Evolutionary conservation across 2,329 filamentous ascomycete species (phyloP).

Genomic region (Trichoderma sp.): DNA sequence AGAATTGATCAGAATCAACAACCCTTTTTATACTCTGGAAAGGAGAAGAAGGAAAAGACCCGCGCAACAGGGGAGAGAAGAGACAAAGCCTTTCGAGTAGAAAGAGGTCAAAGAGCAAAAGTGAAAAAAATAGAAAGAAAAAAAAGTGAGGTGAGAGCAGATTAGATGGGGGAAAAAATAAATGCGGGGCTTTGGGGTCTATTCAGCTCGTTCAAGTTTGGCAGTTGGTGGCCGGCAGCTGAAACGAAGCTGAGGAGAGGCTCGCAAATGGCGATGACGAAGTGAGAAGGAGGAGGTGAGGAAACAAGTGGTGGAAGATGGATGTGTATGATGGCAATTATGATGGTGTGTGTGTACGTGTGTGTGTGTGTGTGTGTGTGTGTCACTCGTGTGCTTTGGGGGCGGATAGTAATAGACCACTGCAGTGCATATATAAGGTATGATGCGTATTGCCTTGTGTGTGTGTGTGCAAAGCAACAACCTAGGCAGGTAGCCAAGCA

Average conservation of each 20-base stretch:
- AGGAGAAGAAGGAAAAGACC: background rate
- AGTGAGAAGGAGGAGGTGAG: background rate
- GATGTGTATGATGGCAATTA: background rate
- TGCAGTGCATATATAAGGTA: no score
- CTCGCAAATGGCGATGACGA: background rate
- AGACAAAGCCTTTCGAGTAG: background rate
- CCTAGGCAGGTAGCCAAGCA: no score
- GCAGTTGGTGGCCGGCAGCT: background rate
- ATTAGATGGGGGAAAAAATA: conserved; percentile 6
- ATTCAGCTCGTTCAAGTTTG: background rate
- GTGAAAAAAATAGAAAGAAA: background rate
- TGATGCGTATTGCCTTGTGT: no score
- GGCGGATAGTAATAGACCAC: no score
- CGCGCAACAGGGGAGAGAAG: no score
- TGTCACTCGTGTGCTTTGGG: no score
- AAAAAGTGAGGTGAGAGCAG: conserved; percentile 3
- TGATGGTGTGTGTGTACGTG: background rate
- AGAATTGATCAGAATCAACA: conserved; percentile 4
- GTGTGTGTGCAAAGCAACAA: no score
- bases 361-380: no score
- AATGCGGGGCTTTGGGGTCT: conserved; percentile 27
- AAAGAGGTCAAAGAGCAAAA: background rate
- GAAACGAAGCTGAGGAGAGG: conserved; percentile 18
- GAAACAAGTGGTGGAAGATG: background rate
- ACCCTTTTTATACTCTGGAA: background rate